Base-by-base conservation (phyloP, 768 basidiomycete genomes). In the Trametes coccinea region DNA sequence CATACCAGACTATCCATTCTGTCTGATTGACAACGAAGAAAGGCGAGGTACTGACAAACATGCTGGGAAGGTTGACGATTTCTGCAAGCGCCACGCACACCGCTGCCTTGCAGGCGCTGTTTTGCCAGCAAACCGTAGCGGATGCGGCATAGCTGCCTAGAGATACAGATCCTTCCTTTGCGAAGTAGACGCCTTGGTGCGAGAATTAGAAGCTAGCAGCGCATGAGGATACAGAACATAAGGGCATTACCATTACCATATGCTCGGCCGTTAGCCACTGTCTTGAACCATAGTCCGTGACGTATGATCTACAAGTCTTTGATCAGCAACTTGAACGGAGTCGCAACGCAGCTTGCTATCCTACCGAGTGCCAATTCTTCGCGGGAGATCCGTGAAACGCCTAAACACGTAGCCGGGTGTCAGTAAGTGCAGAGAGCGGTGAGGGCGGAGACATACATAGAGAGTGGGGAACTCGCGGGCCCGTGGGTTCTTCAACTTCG, bases 1-100 rank as follows among this genome's bases (percentile, higher is more conserved):
- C 82, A 46, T 65, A 85, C 86, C 86, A 87, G 69, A 88, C 78
- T 54, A 89, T 87, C 88, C 88, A 90, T 44, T 84, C 79, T 1
- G 86, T 86, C 56, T 88, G 75, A 17, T 81, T 72, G 41, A 89
- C 80, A 3, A 89, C 88, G 60, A 84, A 83, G 68, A 82, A 82
- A 0, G 82, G 81, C 44, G 76, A 75, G 0, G 66, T 65, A 65
- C 76, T 81, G n/a, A 84, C 82, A 60, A 87, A 91, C 53, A 82
- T 67, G 0, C 61, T 16, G 0, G 86, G 84, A 8, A 80, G 73
- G 66, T 90, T 90, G 67, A 88, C 84, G 14, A 88, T 78, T 73
- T 91, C 88, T 0, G 84, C 81, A 8, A 91, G 70, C 2, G 87
- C 85, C 16, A 82, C 78, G 47, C 86, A 85, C 4, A 50, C 76